Conservation (phyloP, 306 rosid species). For the Rosa rugosa region DNA sequence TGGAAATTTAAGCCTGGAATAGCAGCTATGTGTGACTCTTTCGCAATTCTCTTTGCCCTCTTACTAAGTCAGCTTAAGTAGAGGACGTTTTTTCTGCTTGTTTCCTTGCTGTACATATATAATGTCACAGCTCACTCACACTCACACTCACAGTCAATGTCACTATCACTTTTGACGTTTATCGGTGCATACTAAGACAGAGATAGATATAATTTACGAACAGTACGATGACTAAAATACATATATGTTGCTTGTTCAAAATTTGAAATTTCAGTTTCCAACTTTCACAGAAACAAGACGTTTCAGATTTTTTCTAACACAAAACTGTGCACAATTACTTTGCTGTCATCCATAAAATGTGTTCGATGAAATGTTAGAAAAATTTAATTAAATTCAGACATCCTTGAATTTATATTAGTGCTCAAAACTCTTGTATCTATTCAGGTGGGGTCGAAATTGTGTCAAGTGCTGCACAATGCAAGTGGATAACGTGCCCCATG, state of each 20-base stretch:
- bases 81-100: neutral
- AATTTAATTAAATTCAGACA: too few relatives aligned
- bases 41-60: neutral
- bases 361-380: too few relatives aligned
- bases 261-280: neutral
- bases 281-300: neutral
- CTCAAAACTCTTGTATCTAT: neutral
- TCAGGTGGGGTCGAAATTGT: neutral
- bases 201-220: neutral
- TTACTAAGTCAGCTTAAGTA: neutral
- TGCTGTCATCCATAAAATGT: too few relatives aligned
- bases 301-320: too few relatives aligned
- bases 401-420: too few relatives aligned
- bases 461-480: neutral
- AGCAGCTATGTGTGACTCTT: slow-evolving; percentile 10
- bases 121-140: neutral
- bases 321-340: too few relatives aligned
- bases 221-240: neutral
- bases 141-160: neutral
- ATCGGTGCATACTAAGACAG: neutral
- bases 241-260: neutral
- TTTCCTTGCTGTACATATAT: neutral
- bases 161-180: neutral
- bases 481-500: slow-evolving; percentile 9
- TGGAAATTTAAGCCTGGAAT: neutral